Conservation (phyloP, 371 early-diverging fungal species). For the Rhizopus stolonifer region DNA sequence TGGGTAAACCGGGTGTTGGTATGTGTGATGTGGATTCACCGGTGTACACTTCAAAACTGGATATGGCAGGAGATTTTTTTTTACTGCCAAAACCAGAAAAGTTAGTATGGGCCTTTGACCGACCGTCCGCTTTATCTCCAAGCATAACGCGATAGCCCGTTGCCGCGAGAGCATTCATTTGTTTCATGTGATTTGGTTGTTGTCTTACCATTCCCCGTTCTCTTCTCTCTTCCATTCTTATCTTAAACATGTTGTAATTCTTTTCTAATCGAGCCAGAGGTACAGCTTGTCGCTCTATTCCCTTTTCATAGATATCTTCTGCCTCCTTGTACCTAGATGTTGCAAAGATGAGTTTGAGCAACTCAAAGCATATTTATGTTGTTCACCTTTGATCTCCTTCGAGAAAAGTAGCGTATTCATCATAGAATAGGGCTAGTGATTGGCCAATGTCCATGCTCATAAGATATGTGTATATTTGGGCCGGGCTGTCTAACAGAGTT, state of each 20-base stretch:
- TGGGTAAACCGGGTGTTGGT: constrained; percentile 15
- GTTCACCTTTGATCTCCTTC: constrained; percentile 53
- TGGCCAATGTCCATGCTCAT: constrained; percentile 71
- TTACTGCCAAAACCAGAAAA: not conserved
- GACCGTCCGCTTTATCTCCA: constrained; percentile 25
- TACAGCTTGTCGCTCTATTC: constrained; percentile 54
- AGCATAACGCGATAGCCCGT: constrained; percentile 26
- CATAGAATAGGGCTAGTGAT: constrained; percentile 67
- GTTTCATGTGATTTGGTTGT: constrained; percentile 11
- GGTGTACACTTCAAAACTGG: constrained; percentile 5
- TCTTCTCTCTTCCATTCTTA: constrained; percentile 3
- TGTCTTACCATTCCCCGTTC: constrained; percentile 3
- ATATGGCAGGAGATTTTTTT: constrained; percentile 8
- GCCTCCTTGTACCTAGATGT: constrained; percentile 55
- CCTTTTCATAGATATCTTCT: constrained; percentile 45
- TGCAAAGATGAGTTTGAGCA: not conserved
- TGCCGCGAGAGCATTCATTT: constrained; percentile 5
- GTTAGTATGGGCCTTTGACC: not conserved
- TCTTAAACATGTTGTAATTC: constrained; percentile 6
- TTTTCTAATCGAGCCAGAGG: constrained; percentile 49
- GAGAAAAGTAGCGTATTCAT: constrained; percentile 70
- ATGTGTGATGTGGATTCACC: constrained; percentile 10
- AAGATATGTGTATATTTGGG: constrained; percentile 71
- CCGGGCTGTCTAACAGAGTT: constrained; percentile 49
- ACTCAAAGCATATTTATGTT: not conserved